These are phyloP conservation scores for Ustilago tritici DNA, from an alignment of 1,284 basidiomycete genomes.

Conservation along the genomic window DNA sequence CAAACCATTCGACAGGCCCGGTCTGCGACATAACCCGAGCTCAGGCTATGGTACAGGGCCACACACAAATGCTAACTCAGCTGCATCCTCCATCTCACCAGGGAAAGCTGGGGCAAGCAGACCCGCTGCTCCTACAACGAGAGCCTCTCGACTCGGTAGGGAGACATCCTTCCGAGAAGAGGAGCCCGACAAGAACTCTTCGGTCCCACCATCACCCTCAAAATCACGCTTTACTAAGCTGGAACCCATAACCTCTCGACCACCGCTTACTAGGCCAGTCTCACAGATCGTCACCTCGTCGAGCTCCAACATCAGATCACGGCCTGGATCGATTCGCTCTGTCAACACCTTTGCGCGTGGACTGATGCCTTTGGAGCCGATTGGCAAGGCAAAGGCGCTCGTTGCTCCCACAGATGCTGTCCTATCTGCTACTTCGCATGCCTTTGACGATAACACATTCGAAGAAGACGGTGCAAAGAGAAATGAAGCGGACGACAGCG, in stretches of 20 bases:
- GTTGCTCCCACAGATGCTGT: slow-evolving; percentile 54
- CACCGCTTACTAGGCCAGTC: slow-evolving; percentile 27
- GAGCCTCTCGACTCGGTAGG: slow-evolving; percentile 30
- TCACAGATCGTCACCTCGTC: slow-evolving; percentile 41
- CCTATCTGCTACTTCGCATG: slow-evolving; percentile 44
- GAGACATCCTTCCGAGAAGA: slow-evolving; percentile 38
- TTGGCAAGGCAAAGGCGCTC: slow-evolving; percentile 59
- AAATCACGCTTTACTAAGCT: slow-evolving; percentile 28
- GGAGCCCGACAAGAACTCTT: slow-evolving; percentile 11
- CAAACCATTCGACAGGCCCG: slow-evolving; percentile 32
- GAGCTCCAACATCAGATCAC: slow-evolving; percentile 25
- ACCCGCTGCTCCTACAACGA: slow-evolving; percentile 2
- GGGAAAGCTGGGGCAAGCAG: slow-evolving; percentile 20
- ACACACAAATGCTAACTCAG: slow-evolving; percentile 29
- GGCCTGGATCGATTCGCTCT: slow-evolving; percentile 55
- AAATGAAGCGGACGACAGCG: slow-evolving; percentile 27
- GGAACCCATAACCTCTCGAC: slow-evolving; percentile 17
- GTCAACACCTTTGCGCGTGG: slow-evolving; percentile 52
- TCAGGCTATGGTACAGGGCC: slow-evolving; percentile 31
- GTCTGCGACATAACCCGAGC: slow-evolving; percentile 42
- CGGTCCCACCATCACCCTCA: slow-evolving; percentile 19
- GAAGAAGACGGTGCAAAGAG: slow-evolving; percentile 4
- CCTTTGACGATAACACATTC: slow-evolving; percentile 22
- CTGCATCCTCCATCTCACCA: slow-evolving; percentile 45
- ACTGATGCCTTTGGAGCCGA: slow-evolving; percentile 54